phyloP scores from a whole-genome alignment of 805 yeast genomes.

The Spencermartinsiella europaea region DNA sequence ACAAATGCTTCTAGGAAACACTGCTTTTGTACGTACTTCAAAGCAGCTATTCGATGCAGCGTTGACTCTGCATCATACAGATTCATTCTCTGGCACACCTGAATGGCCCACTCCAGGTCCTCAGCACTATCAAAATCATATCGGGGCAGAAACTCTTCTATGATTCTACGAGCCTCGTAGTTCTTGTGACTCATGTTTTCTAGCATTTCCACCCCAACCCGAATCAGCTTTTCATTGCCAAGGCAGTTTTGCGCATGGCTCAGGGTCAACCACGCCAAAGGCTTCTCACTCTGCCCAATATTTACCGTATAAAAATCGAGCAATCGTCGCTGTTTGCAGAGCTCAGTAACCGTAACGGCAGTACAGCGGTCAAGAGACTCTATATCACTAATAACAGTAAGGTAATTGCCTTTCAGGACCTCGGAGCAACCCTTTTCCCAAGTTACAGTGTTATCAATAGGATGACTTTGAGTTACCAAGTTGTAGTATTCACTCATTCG shows the following conservation, averaged over 20 bases:
- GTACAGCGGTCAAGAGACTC: conserved; percentile 26
- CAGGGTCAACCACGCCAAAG: conserved; percentile 23
- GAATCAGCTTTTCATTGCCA: conserved; percentile 14
- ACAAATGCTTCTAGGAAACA: conserved; percentile 23
- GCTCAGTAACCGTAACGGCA: conserved; percentile 29
- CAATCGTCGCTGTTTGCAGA: conserved; percentile 26
- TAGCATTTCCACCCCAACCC: conserved; percentile 26
- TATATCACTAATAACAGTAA: conserved; percentile 20
- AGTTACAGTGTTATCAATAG: conserved; percentile 23
- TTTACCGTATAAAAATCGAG: conserved; percentile 23
- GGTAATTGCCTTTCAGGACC: conserved; percentile 24
- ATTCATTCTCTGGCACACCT: conserved; percentile 4
- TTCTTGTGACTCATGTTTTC: conserved; percentile 14
- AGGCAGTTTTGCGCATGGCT: conserved; percentile 25
- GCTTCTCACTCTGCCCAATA: conserved; percentile 9
- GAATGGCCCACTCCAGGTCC: conserved; percentile 17
- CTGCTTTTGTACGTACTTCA: conserved; percentile 6
- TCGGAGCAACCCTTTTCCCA: conserved; percentile 30
- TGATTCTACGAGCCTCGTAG: conserved; percentile 14
- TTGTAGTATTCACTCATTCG: conserved; percentile 27
- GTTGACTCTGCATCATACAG: conserved; percentile 1
- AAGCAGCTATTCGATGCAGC: conserved; percentile 15
- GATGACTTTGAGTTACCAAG: conserved; percentile 17
- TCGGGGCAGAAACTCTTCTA: conserved; percentile 17
- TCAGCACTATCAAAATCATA: conserved; percentile 4